Evolutionary conservation across 1,139 yeast genomes (phyloP), one percentile per base, ranked within the genome.

Genomic region (Pneumocystis sp.): DNA sequence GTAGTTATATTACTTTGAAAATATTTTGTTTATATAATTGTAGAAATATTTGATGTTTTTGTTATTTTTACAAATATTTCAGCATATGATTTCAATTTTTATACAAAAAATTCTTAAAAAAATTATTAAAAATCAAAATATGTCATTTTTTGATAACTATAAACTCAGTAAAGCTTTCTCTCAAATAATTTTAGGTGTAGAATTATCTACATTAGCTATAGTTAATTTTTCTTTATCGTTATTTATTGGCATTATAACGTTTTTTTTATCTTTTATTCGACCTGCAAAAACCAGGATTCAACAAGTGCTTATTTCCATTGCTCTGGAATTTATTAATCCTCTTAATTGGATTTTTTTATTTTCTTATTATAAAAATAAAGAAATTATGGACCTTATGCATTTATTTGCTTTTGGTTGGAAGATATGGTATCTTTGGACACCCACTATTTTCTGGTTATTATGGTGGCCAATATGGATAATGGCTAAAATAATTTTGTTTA

Each of bases 381-480:
- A 82, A 0, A 74, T 80, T 2, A 73, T 75, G 31, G 74, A 74
- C 62, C 68, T 86, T 63, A 75, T 82, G 70, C 73, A 75, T 40
- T 83, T 84, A 0, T 76, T 89, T 35, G 74, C 85, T 19, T 78
- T 82, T 37, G 83, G 90, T 1, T 88, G 93, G 87, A 73, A 78
- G 45, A 83, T 85, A 56, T 76, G 88, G 66, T 88, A 86, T 69
- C 85, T 88, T 68, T 89, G 96, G 95, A 88, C 96, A 0, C 89
- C 96, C 95, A 81, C 83, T 67, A 82, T 89, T 29, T 75, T 90
- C 3, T 79, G 84, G 63, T 77, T 86, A 59, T 86, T 90, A 0
- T 90, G 96, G 96, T 76, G 85, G 63, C 95, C 97, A 0, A 81
- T 85, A 1, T 91, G 97, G 97, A 66, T 84, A 1, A 75, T 82